Conservation (phyloP, 805 yeast genomes). For the Candida awuae region DNA sequence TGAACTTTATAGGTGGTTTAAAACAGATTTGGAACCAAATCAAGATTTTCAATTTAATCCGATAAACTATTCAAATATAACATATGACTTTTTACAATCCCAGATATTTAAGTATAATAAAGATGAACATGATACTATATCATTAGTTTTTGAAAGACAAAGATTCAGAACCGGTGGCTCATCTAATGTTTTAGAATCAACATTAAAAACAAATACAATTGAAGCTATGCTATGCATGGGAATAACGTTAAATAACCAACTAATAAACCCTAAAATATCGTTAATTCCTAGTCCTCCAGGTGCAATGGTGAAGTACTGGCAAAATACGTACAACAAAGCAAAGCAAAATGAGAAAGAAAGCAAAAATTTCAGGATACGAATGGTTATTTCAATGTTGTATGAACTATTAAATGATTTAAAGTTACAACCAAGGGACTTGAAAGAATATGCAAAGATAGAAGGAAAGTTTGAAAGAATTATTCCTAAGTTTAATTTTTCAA, state of each 20-base stretch:
- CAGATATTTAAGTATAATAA: constrained; percentile 4
- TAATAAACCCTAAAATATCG: neutral
- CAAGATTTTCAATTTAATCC: constrained; percentile 23
- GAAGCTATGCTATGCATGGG: constrained; percentile 39
- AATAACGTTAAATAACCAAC: constrained; percentile 6
- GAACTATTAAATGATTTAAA: neutral
- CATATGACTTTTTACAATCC: constrained; percentile 18
- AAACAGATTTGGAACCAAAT: constrained; percentile 25
- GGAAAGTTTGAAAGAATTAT: neutral
- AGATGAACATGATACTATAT: constrained; percentile 29
- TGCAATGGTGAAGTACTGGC: constrained; percentile 29
- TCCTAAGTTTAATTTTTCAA: neutral
- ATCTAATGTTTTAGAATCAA: constrained; percentile 39
- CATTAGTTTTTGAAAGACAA: constrained; percentile 47
- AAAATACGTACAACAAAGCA: neutral
- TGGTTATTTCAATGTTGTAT: constrained; percentile 6
- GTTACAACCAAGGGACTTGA: neutral
- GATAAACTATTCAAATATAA: constrained; percentile 19
- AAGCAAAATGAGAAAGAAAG: neutral
- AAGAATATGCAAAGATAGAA: neutral
- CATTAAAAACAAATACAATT: constrained; percentile 44
- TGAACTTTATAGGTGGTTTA: constrained; percentile 25
- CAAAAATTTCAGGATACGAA: constrained; percentile 10
- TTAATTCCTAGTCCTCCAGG: constrained; percentile 9
- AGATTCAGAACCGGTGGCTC: constrained; percentile 43